Conservation (phyloP, 768 basidiomycete species). For the Pseudohyphozyma bogoriensis region DNA sequence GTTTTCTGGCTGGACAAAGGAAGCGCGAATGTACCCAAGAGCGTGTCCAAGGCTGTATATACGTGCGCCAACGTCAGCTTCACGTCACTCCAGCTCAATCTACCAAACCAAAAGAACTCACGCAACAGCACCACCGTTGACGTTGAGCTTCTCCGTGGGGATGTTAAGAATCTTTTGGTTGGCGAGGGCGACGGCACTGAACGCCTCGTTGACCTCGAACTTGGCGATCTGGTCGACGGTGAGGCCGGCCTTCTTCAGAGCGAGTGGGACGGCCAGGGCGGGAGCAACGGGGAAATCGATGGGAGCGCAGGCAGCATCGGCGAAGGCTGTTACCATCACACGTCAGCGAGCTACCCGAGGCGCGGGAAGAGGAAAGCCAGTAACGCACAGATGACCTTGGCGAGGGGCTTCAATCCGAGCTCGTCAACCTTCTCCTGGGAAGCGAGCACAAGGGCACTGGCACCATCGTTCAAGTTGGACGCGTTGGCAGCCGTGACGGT, state of each 20-base stretch:
- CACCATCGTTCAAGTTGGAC: constrained; percentile 88
- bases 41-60: constrained; percentile 24
- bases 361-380: not conserved
- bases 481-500: constrained; percentile 97
- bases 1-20: not conserved
- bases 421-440: constrained; percentile 86
- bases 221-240: constrained; percentile 71
- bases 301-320: constrained; percentile 91
- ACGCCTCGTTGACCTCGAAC: constrained; percentile 97
- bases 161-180: constrained; percentile 78
- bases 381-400: constrained; percentile 78
- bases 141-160: constrained; percentile 77
- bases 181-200: constrained; percentile 84
- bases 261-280: constrained; percentile 77
- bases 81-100: not conserved
- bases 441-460: constrained; percentile 88
- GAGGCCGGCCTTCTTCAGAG: constrained; percentile 76
- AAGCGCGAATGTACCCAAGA: constrained; percentile 20
- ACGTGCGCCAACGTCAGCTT: not conserved
- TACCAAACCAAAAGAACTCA: too few relatives aligned
- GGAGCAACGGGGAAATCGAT: constrained; percentile 96
- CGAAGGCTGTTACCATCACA: constrained; percentile 56
- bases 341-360: not conserved
- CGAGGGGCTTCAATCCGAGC: constrained; percentile 82
- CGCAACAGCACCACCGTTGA: constrained; percentile 79